Percentiles rank a stretch among this genome's conserved stretches.
These are phyloP conservation scores for Epichloe amarillans DNA, from an alignment of 2,329 filamentous ascomycete species.

Conservation along the genomic window DNA sequence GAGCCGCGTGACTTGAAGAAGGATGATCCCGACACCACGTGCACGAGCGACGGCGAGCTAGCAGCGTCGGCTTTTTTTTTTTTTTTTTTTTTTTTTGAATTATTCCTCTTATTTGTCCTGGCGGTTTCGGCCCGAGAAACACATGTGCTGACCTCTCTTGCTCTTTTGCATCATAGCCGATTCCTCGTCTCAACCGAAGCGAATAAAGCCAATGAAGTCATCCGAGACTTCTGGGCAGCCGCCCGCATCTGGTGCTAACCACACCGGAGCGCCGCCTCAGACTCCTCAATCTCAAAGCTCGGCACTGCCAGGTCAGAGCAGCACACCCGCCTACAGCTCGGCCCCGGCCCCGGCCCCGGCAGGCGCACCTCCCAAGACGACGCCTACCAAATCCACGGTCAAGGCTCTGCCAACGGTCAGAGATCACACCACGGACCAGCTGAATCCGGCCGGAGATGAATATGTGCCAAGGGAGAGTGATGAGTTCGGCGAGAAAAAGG, in stretches of 20 bases:
- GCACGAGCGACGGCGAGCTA: background rate
- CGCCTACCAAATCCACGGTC: constrained; percentile 69
- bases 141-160: background rate
- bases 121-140: background rate
- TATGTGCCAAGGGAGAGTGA: constrained; percentile 91
- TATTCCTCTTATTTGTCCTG: background rate
- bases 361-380: constrained; percentile 59
- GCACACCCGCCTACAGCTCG: constrained; percentile 25
- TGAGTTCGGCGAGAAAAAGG: constrained; percentile 88
- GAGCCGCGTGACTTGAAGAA: constrained; percentile 1
- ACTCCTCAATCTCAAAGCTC: constrained; percentile 39
- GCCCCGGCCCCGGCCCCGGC: constrained; percentile 24
- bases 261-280: constrained; percentile 34
- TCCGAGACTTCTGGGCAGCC: constrained; percentile 45
- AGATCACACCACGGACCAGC: constrained; percentile 93
- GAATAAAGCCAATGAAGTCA: constrained; percentile 50
- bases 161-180: constrained; percentile 24
- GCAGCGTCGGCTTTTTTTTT: background rate
- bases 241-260: constrained; percentile 29
- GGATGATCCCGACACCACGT: background rate
- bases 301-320: constrained; percentile 29
- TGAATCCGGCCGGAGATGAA: constrained; percentile 80
- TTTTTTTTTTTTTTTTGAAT: background rate
- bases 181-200: constrained; percentile 36
- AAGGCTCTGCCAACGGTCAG: constrained; percentile 92